phyloP scores from a whole-genome alignment of 176 grass and related monocot genomes.

The Phoenix dactylifera region DNA sequence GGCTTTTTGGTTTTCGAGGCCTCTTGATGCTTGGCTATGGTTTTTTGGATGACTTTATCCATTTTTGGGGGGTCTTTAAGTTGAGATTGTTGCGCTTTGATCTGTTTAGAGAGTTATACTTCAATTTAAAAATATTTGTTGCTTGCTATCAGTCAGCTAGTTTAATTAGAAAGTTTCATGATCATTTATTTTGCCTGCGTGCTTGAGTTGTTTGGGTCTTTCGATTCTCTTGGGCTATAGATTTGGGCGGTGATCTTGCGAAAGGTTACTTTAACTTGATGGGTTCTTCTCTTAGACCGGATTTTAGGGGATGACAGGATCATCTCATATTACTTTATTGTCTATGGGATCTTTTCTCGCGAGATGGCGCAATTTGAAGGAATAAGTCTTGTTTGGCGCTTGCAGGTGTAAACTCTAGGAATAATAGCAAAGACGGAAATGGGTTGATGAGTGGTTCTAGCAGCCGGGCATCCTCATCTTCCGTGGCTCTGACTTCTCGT shows the following conservation, averaged over 20 bases:
- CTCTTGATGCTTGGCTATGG: not conserved
- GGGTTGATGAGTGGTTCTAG: slow-evolving; percentile 51
- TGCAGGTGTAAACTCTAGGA: slow-evolving; percentile 51
- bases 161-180: too few species aligned
- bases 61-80: too few species aligned
- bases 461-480: slow-evolving; percentile 54
- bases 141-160: too few species aligned
- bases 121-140: too few species aligned
- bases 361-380: not conserved
- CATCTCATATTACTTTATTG: not conserved
- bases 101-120: too few species aligned
- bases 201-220: too few species aligned
- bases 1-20: not conserved
- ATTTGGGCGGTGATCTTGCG: too few species aligned
- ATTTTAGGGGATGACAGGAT: not conserved
- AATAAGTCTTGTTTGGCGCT: slow-evolving; percentile 2
- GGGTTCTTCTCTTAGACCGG: too few species aligned
- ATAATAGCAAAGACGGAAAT: slow-evolving; percentile 39
- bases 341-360: slow-evolving; percentile 6
- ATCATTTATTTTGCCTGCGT: too few species aligned
- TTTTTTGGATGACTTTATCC: not conserved
- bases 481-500: slow-evolving; percentile 32
- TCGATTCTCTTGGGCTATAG: too few species aligned
- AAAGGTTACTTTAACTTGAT: too few species aligned
- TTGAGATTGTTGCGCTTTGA: too few species aligned